Evolutionary conservation across 2,329 filamentous ascomycete species (phyloP).

Genomic region (Fusarium pseudoanthophilum): DNA sequence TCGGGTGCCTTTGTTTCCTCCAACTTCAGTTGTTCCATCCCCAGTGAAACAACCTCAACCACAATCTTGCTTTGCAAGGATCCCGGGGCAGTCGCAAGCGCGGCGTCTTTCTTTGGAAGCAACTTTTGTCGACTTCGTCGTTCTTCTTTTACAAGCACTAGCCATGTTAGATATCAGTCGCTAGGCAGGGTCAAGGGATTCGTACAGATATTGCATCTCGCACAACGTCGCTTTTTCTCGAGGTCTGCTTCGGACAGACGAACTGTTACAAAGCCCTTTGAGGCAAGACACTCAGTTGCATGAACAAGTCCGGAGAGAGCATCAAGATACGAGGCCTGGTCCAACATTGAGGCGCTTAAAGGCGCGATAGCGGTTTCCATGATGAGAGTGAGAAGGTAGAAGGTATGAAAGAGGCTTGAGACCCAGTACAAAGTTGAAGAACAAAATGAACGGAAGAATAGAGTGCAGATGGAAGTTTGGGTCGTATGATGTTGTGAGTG

Average conservation of each 20-base stretch:
- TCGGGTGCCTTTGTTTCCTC: not conserved
- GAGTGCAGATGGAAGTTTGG: fast-evolving
- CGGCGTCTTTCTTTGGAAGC: not conserved
- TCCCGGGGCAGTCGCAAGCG: fast-evolving
- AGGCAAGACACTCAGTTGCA: not conserved
- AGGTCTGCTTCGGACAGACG: not conserved
- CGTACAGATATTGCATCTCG: not conserved
- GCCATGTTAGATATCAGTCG: fast-evolving
- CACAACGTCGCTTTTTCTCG: not conserved
- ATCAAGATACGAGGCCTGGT: not conserved
- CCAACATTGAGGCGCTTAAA: not conserved
- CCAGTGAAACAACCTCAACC: not conserved
- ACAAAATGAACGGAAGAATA: not conserved
- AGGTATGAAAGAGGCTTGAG: not conserved
- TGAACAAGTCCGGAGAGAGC: not conserved
- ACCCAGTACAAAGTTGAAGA: fast-evolving
- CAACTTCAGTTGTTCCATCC: not conserved
- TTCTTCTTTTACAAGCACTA: not conserved
- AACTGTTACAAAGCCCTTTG: not conserved
- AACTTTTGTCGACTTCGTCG: not conserved
- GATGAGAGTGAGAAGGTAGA: no score
- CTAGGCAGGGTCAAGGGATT: fast-evolving
- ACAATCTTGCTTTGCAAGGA: no score
- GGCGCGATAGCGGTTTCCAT: not conserved
- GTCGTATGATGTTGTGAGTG: not conserved